Conservation (phyloP, 164 flowering plant genomes). For the Vitis labrusca region DNA sequence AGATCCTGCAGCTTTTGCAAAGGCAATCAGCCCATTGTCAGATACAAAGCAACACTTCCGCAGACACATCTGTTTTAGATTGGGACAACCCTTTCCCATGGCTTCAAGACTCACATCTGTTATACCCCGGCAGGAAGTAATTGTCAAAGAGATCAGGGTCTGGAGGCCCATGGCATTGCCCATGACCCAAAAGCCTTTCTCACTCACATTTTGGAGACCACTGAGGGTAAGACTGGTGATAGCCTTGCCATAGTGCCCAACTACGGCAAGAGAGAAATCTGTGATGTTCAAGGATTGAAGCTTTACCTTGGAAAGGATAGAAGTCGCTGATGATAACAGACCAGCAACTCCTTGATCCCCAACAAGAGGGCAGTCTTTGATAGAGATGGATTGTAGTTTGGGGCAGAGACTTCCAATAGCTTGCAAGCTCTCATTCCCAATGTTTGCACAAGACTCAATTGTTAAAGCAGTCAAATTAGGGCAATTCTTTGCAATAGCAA, state of each 20-base stretch:
- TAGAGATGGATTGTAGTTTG: slow-evolving; percentile 40
- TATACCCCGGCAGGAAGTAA: slow-evolving; percentile 42
- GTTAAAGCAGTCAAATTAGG: slow-evolving; percentile 42
- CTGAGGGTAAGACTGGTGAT: slow-evolving; percentile 23
- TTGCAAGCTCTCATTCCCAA: slow-evolving; percentile 51
- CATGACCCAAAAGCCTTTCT: slow-evolving; percentile 54
- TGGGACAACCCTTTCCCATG: slow-evolving; percentile 44
- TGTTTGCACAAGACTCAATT: slow-evolving; percentile 48
- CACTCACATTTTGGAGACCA: slow-evolving; percentile 32
- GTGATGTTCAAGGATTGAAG: slow-evolving; percentile 37
- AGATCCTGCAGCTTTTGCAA: slow-evolving; percentile 44
- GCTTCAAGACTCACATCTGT: slow-evolving; percentile 55
- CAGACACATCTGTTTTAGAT: slow-evolving; percentile 48
- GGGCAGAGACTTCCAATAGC: slow-evolving; percentile 48
- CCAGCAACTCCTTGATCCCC: slow-evolving; percentile 55
- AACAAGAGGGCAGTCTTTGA: slow-evolving; percentile 52
- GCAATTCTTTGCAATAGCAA: slow-evolving; percentile 47
- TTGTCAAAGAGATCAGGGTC: slow-evolving; percentile 23
- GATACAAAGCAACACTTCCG: slow-evolving; percentile 47
- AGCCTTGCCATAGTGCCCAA: slow-evolving; percentile 40
- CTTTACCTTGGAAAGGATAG: slow-evolving; percentile 33
- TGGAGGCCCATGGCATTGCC: slow-evolving; percentile 41
- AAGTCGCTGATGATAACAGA: slow-evolving; percentile 38
- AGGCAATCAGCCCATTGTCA: slow-evolving; percentile 45
- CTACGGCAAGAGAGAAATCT: slow-evolving; percentile 38